Percentiles rank a stretch among this genome's conserved stretches.
Evolutionary conservation across 2,329 filamentous ascomycete genomes (phyloP).

Genomic region (Arachnopeziza araneosa): DNA sequence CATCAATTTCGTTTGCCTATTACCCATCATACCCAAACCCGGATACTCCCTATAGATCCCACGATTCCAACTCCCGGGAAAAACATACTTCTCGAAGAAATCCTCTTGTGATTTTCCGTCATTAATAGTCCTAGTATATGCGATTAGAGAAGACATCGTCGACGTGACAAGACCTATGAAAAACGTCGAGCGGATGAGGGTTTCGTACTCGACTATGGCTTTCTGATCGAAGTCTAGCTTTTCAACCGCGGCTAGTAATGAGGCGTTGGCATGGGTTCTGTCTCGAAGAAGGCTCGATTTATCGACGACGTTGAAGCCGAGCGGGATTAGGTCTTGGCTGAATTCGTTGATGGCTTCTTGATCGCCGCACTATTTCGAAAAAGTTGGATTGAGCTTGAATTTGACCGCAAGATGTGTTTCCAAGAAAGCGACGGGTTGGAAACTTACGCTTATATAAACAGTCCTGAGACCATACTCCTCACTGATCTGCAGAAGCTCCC

Average conservation of each 20-base stretch:
- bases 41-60: conserved; percentile 6
- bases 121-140: conserved; percentile 18
- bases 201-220: conserved; percentile 21
- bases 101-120: conserved; percentile 6
- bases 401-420: background rate
- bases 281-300: conserved; percentile 13
- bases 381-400: background rate
- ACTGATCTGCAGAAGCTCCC: conserved; percentile 12
- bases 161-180: conserved; percentile 21
- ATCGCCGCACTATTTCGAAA: conserved; percentile 12
- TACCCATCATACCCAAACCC: conserved; percentile 12
- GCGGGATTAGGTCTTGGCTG: conserved; percentile 7
- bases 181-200: conserved; percentile 15
- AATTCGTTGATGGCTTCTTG: conserved; percentile 16
- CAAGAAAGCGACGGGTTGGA: background rate
- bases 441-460: conserved; percentile 16
- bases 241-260: conserved; percentile 9
- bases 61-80: conserved; percentile 13
- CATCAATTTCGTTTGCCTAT: conserved; percentile 18
- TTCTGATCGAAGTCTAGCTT: conserved; percentile 17
- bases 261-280: conserved; percentile 1
- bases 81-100: conserved; percentile 18
- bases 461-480: conserved; percentile 1
- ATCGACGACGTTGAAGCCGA: conserved; percentile 18
- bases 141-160: conserved; percentile 19